Conservation (phyloP, 2,329 filamentous ascomycete genomes). For the Colletotrichum simmondsii region DNA sequence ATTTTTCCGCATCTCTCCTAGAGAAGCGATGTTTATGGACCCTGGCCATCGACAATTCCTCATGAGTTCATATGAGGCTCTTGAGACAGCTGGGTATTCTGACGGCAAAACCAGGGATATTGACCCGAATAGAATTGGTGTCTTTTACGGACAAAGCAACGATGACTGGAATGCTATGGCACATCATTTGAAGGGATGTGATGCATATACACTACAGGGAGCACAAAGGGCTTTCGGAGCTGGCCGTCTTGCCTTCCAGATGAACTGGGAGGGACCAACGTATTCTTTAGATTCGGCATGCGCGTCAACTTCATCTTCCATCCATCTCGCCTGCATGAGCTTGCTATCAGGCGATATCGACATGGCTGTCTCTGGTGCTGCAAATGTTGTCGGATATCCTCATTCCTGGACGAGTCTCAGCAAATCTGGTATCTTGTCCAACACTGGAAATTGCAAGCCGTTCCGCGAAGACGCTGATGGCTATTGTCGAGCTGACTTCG, state of each 20-base stretch:
- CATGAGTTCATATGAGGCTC: conserved; percentile 47
- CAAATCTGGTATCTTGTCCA: conserved; percentile 40
- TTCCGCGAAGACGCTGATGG: conserved; percentile 51
- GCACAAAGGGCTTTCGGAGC: background rate
- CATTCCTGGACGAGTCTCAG: conserved; percentile 23
- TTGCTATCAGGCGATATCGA: conserved; percentile 44
- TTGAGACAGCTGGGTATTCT: conserved; percentile 41
- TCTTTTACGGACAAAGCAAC: background rate
- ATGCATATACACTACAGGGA: conserved; percentile 7
- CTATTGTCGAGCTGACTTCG: conserved; percentile 62
- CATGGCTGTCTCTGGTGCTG: conserved; percentile 50
- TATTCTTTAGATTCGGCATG: background rate
- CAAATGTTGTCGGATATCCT: conserved; percentile 44
- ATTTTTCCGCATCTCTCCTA: conserved; percentile 50
- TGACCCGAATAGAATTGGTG: conserved; percentile 39
- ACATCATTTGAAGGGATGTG: background rate
- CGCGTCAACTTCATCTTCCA: background rate
- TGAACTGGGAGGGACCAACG: background rate
- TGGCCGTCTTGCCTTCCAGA: background rate
- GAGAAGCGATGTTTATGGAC: conserved; percentile 43
- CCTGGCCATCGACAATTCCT: conserved; percentile 44
- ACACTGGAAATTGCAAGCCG: conserved; percentile 45
- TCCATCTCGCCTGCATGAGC: conserved; percentile 43
- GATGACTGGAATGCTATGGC: background rate
- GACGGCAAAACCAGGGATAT: conserved; percentile 22